A percentile compares a stretch with the other conserved stretches of the same genome.
These are phyloP conservation scores for Pseudonectria foliicola DNA, from an alignment of 2,329 filamentous ascomycete species.

Conservation along the genomic window DNA sequence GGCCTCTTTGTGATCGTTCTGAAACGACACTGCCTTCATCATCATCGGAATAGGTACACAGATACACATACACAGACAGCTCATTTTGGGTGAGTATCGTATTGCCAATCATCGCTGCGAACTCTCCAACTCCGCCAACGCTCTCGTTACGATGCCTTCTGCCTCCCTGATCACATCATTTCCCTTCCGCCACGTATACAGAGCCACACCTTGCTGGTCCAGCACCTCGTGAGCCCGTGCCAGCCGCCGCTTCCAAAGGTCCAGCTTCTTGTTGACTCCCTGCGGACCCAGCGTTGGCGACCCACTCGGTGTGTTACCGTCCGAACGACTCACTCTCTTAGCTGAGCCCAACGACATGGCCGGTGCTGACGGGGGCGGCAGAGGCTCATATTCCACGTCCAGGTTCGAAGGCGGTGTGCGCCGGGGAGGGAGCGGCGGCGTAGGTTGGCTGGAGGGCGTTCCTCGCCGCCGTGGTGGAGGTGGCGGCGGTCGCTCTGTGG, in stretches of 20 bases:
- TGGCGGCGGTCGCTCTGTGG: slow-evolving; percentile 31
- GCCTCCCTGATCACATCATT: slow-evolving; percentile 63
- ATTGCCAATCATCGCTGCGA: slow-evolving; percentile 1
- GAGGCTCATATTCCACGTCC: slow-evolving; percentile 35
- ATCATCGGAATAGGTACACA: no score
- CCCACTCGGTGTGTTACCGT: slow-evolving; percentile 26
- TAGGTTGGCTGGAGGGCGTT: slow-evolving; percentile 29
- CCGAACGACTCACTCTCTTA: slow-evolving; percentile 23
- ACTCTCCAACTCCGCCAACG: slow-evolving; percentile 37
- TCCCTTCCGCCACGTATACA: slow-evolving; percentile 69
- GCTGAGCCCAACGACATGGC: slow-evolving; percentile 18
- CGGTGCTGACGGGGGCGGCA: slow-evolving; percentile 26
- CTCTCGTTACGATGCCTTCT: slow-evolving; percentile 54
- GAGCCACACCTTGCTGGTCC: slow-evolving; percentile 55
- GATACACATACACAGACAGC: no score
- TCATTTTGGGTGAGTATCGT: no score
- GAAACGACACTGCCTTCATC: neutral
- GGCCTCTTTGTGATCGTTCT: no score
- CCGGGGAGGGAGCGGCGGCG: slow-evolving; percentile 25
- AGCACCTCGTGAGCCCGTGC: slow-evolving; percentile 56
- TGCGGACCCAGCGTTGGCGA: slow-evolving; percentile 29
- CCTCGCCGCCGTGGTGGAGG: slow-evolving; percentile 41
- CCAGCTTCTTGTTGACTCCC: slow-evolving; percentile 58
- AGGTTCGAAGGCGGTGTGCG: slow-evolving; percentile 29
- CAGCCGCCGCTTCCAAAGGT: slow-evolving; percentile 64